Conservation (phyloP, 2,329 filamentous ascomycete genomes). For the Fusarium pseudonygamai region DNA sequence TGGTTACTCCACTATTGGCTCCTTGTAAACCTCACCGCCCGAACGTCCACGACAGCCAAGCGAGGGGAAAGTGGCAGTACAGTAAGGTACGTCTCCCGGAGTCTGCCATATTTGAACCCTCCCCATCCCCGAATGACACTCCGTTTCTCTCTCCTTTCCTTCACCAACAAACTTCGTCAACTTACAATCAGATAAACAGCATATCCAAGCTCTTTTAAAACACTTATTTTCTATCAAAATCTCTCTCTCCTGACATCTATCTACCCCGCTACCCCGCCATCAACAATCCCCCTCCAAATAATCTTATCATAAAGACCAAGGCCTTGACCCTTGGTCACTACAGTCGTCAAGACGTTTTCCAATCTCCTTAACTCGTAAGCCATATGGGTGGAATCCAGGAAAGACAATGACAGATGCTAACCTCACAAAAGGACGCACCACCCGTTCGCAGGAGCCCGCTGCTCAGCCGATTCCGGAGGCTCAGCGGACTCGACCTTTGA, state of each 20-base stretch:
- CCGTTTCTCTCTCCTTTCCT: constrained; percentile 8
- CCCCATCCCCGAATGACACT: constrained; percentile 18
- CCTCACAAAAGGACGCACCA: constrained; percentile 77
- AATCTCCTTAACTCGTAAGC: constrained; percentile 96
- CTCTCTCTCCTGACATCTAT: constrained; percentile 20
- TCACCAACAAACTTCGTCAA: constrained; percentile 29
- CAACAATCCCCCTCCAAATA: constrained; percentile 35
- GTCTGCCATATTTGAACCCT: constrained; percentile 37
- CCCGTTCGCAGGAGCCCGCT: constrained; percentile 96
- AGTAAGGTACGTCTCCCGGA: constrained; percentile 1
- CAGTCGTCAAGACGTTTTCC: constrained; percentile 93
- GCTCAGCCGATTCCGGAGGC: constrained; percentile 87
- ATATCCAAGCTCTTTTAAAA: constrained; percentile 4
- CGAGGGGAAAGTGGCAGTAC: constrained; percentile 18
- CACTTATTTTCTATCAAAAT: constrained; percentile 5
- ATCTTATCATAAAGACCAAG: constrained; percentile 59
- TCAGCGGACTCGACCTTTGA: constrained; percentile 74
- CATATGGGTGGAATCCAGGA: not conserved
- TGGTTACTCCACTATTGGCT: constrained; percentile 38
- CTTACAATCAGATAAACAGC: constrained; percentile 5
- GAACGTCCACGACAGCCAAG: constrained; percentile 20
- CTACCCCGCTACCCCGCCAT: constrained; percentile 41
- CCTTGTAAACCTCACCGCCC: constrained; percentile 37
- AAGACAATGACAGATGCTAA: constrained; percentile 38
- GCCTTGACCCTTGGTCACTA: constrained; percentile 63